Evolutionary conservation across 768 basidiomycete species (phyloP).

Genomic region (Boletellus emodensis): DNA sequence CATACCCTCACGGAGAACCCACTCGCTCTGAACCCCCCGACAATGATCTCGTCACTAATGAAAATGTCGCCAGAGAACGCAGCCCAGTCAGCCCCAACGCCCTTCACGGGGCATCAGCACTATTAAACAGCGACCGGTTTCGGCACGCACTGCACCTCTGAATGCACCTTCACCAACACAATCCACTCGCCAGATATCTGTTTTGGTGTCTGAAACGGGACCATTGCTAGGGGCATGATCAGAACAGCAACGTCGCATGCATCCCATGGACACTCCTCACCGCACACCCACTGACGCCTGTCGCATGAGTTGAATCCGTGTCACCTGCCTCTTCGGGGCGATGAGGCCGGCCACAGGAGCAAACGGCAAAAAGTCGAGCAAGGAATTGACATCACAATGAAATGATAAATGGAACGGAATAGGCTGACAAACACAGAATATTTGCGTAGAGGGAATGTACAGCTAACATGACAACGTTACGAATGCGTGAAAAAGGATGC

Average conservation of each 20-base stretch:
- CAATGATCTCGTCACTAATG: constrained; percentile 44
- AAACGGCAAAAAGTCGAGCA: constrained; percentile 58
- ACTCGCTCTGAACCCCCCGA: constrained; percentile 62
- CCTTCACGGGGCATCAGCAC: constrained; percentile 35
- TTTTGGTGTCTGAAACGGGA: constrained; percentile 48
- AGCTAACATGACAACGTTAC: constrained; percentile 23
- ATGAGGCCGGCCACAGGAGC: constrained; percentile 42
- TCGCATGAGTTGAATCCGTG: constrained; percentile 58
- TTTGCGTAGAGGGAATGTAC: constrained; percentile 56
- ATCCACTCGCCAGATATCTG: constrained; percentile 68
- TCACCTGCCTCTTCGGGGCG: constrained; percentile 33
- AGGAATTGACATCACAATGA: constrained; percentile 49
- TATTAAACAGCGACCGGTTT: neutral
- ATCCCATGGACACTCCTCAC: constrained; percentile 23
- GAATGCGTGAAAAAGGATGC: neutral
- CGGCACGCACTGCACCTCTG: constrained; percentile 45
- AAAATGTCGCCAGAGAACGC: constrained; percentile 60
- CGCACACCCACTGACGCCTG: constrained; percentile 66
- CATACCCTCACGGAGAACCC: constrained; percentile 62
- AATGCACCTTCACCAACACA: constrained; percentile 63
- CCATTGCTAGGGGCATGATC: constrained; percentile 38
- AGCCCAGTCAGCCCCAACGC: constrained; percentile 59
- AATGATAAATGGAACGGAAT: constrained; percentile 70
- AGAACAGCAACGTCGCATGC: neutral
- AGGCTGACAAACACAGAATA: constrained; percentile 51